Evolutionary conservation across 306 rosid species (phyloP).

Genomic region (Cucurbita moschata): DNA sequence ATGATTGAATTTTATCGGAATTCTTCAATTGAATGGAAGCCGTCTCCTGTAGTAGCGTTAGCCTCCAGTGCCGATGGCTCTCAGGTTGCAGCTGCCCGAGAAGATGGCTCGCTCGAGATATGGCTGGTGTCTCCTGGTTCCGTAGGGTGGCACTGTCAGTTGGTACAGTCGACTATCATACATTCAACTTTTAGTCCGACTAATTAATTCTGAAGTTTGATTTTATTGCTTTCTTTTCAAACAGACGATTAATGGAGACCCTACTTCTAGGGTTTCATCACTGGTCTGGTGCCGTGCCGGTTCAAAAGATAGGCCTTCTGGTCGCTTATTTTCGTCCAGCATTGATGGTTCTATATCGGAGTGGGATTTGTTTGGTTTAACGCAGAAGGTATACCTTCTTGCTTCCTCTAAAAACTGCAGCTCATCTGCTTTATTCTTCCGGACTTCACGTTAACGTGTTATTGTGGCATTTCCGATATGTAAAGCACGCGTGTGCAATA

Average conservation of each 20-base stretch:
- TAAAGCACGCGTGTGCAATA: background rate
- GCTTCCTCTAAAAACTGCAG: background rate
- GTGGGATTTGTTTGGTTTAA: slow-evolving; percentile 77
- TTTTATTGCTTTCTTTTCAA: background rate
- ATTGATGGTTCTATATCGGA: slow-evolving; percentile 61
- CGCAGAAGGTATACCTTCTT: slow-evolving; percentile 45
- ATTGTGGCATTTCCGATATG: background rate
- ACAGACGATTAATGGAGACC: slow-evolving; percentile 74
- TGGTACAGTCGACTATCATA: slow-evolving; percentile 25
- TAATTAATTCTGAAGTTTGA: background rate
- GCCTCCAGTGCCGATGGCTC: slow-evolving; percentile 72
- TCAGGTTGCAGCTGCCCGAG: slow-evolving; percentile 83
- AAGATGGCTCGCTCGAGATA: slow-evolving; percentile 78
- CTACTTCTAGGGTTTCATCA: slow-evolving; percentile 49
- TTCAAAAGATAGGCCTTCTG: slow-evolving; percentile 29
- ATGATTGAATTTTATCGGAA: slow-evolving; percentile 42
- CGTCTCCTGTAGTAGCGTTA: slow-evolving; percentile 64
- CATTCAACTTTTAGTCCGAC: background rate
- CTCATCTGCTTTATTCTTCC: background rate
- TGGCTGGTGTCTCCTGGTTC: slow-evolving; percentile 98
- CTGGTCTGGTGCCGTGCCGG: slow-evolving; percentile 69
- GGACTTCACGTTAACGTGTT: background rate
- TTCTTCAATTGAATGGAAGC: slow-evolving; percentile 60
- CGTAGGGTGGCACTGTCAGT: slow-evolving; percentile 93
- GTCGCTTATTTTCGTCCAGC: slow-evolving; percentile 72